phyloP scores from a whole-genome alignment of 2,329 filamentous ascomycete species.

The Penicillium corylophilum region DNA sequence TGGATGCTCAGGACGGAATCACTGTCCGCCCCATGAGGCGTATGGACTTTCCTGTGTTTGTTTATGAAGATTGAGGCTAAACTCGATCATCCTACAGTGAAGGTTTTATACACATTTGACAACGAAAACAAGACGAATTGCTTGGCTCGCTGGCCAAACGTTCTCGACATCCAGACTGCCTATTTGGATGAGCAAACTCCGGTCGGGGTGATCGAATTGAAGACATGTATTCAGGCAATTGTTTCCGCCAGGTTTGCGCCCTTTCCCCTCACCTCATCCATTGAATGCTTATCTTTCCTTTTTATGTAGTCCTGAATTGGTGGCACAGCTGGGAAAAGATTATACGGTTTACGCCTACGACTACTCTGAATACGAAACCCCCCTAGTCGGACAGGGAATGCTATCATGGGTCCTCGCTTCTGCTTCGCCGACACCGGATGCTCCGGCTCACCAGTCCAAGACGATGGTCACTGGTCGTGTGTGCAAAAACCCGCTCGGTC shows the following conservation, averaged over 20 bases:
- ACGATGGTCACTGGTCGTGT: conserved; percentile 81
- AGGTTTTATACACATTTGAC: conserved; percentile 96
- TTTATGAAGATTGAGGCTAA: conserved; percentile 12
- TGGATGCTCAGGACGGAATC: conserved; percentile 53
- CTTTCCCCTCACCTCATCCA: neutral
- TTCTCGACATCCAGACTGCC: conserved; percentile 76
- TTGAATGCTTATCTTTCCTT: conserved; percentile 8
- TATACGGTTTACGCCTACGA: conserved; percentile 98
- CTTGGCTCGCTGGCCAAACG: conserved; percentile 78
- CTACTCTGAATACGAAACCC: conserved; percentile 91
- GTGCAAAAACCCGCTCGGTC: conserved; percentile 76
- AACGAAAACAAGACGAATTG: conserved; percentile 84
- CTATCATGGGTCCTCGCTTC: conserved; percentile 75
- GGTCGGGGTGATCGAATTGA: conserved; percentile 85
- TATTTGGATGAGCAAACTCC: conserved; percentile 74
- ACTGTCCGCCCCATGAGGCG: conserved; percentile 66
- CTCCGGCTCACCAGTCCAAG: conserved; percentile 60
- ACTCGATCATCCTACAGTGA: conserved; percentile 60
- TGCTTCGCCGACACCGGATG: conserved; percentile 56
- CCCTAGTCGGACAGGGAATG: conserved; percentile 93
- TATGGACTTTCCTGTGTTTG: conserved; percentile 45
- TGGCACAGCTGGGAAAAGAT: conserved; percentile 70
- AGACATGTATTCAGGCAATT: conserved; percentile 82
- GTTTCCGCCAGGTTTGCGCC: conserved; percentile 56
- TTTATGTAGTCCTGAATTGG: conserved; percentile 73